Evolutionary conservation across 2,329 filamentous ascomycete species (phyloP).

Genomic region (Acephala macrosclerotiorum): DNA sequence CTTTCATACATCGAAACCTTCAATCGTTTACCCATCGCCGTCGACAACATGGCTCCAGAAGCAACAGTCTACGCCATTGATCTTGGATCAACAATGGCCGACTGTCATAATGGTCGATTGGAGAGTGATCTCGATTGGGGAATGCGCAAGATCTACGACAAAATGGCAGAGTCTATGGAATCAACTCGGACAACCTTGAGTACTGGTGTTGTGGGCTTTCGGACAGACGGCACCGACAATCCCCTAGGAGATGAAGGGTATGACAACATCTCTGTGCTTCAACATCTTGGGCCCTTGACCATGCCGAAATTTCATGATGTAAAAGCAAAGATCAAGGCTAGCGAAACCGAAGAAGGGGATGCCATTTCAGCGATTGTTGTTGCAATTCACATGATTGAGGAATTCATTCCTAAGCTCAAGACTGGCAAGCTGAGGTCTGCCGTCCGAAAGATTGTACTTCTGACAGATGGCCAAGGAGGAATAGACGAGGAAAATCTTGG

Average conservation of each 20-base stretch:
- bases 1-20: not conserved
- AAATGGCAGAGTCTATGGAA: conserved; percentile 76
- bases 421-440: conserved; percentile 66
- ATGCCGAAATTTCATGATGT: conserved; percentile 76
- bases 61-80: conserved; percentile 93
- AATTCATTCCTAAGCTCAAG: conserved; percentile 74
- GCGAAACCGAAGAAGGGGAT: conserved; percentile 75
- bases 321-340: conserved; percentile 69
- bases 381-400: conserved; percentile 85
- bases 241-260: conserved; percentile 74
- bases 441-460: conserved; percentile 79
- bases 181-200: conserved; percentile 74
- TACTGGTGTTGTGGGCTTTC: conserved; percentile 82
- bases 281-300: conserved; percentile 65
- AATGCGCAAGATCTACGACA: conserved; percentile 95
- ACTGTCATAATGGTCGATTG: conserved; percentile 71
- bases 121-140: conserved; percentile 88
- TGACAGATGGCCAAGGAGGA: conserved; percentile 80
- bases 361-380: conserved; percentile 87
- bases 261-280: conserved; percentile 81
- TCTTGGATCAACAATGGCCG: conserved; percentile 83
- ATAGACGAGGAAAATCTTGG: conserved; percentile 77
- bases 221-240: conserved; percentile 80
- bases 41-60: conserved; percentile 87
- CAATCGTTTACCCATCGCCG: not conserved